These are phyloP conservation scores for Aphanomyces astaci DNA, from an alignment of 352 stramenopile species.

Conservation along the genomic window DNA sequence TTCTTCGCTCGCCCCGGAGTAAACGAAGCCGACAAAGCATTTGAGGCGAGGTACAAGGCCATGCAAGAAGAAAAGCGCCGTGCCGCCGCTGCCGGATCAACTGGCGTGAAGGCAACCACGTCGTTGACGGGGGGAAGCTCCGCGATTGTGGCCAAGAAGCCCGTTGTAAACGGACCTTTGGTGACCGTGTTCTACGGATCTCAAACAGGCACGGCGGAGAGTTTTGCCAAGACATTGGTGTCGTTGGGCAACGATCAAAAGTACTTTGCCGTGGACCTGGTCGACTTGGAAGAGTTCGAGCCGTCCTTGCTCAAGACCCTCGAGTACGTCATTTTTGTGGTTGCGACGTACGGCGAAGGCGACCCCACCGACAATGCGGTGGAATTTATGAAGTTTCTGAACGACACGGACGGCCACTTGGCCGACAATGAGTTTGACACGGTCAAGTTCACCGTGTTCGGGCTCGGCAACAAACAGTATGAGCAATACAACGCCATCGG, in stretches of 20 bases:
- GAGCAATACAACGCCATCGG: slow-evolving; percentile 97
- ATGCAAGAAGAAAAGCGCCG: slow-evolving; percentile 19
- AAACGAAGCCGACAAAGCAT: slow-evolving; percentile 9
- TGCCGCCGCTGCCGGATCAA: background rate
- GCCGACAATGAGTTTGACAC: slow-evolving; percentile 33
- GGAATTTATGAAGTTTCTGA: slow-evolving; percentile 89
- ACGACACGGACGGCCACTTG: slow-evolving; percentile 42
- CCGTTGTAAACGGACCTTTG: slow-evolving; percentile 42
- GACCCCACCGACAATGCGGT: slow-evolving; percentile 97
- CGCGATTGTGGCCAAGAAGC: slow-evolving; percentile 30
- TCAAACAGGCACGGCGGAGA: slow-evolving; percentile 96
- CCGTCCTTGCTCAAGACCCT: slow-evolving; percentile 40
- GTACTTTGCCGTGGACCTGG: slow-evolving; percentile 63
- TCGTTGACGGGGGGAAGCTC: background rate
- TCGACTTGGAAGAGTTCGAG: slow-evolving; percentile 95
- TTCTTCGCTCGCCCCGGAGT: background rate
- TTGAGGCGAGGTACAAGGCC: slow-evolving; percentile 10
- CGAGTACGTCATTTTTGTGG: slow-evolving; percentile 87
- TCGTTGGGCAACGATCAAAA: slow-evolving; percentile 83
- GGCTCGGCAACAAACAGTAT: slow-evolving; percentile 97
- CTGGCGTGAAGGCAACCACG: background rate
- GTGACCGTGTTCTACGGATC: slow-evolving; percentile 94
- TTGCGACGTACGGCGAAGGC: slow-evolving; percentile 97
- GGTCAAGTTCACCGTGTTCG: slow-evolving; percentile 94
- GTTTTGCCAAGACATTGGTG: slow-evolving; percentile 92